A percentile compares a stretch with the other conserved stretches of the same genome.
Conservation (phyloP, 2,329 filamentous ascomycete species). For the Trichoderma hamatum region DNA sequence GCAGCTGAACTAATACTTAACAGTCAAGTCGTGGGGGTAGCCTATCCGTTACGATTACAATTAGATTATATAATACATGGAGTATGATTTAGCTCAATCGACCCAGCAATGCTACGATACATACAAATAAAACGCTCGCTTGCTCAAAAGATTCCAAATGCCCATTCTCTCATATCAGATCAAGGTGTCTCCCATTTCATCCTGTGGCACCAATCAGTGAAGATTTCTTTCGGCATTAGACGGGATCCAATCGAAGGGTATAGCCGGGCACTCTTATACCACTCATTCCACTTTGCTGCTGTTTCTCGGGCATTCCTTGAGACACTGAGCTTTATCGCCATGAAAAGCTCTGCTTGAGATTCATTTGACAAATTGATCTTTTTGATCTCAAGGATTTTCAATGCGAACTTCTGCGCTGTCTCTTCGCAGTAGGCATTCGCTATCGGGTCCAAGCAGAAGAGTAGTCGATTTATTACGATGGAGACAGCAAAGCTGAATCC, state of each 20-base stretch:
- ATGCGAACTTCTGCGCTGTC: constrained; percentile 1
- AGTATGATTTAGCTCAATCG: neutral
- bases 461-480: constrained; percentile 1
- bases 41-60: constrained; percentile 11
- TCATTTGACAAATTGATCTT: neutral
- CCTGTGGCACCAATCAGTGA: constrained; percentile 8
- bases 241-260: too few species aligned
- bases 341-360: constrained; percentile 17
- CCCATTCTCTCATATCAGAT: neutral
- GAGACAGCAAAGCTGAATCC: constrained; percentile 12
- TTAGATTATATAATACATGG: neutral
- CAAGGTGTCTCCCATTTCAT: constrained; percentile 1
- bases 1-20: neutral
- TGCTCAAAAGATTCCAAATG: neutral
- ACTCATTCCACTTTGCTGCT: constrained; percentile 9
- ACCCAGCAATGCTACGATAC: neutral
- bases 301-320: neutral
- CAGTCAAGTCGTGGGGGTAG: constrained; percentile 10
- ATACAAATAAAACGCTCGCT: neutral
- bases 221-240: constrained; percentile 1
- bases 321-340: constrained; percentile 11
- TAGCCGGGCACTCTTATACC: neutral
- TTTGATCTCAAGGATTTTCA: constrained; percentile 2
- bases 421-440: constrained; percentile 10
- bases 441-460: constrained; percentile 12